Evolutionary conservation across 305 asterid species (phyloP).

Genomic region (Rubia balearica): DNA sequence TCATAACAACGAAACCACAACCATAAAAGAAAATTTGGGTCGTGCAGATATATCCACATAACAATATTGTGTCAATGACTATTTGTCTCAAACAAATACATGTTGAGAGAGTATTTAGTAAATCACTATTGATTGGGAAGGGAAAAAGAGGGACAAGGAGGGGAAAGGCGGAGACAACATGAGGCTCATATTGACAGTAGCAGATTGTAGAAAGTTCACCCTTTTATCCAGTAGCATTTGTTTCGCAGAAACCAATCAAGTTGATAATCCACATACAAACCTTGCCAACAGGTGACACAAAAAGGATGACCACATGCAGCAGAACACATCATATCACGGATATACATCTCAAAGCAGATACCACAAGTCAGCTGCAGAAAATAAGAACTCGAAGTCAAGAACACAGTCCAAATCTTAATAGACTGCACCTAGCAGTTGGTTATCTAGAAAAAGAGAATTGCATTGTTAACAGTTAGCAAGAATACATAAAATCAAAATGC

Average conservation of each 20-base stretch:
- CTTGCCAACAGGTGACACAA: slow-evolving; percentile 83
- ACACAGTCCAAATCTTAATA: neutral
- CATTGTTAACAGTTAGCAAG: neutral
- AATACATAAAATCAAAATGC: neutral
- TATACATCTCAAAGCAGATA: slow-evolving; percentile 79
- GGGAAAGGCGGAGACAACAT: neutral
- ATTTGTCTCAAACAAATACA: neutral
- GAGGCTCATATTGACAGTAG: neutral
- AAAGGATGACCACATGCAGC: slow-evolving; percentile 94
- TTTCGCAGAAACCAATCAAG: slow-evolving; percentile 3
- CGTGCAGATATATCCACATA: neutral
- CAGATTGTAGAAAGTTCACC: neutral
- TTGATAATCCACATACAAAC: slow-evolving; percentile 27
- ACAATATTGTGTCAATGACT: neutral
- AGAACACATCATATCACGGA: slow-evolving; percentile 49
- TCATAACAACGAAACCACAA: neutral
- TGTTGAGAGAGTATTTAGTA: neutral
- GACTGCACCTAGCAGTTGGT: neutral
- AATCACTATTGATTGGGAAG: neutral
- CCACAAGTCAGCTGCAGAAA: slow-evolving; percentile 84
- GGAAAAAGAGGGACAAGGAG: neutral
- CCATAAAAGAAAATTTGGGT: neutral
- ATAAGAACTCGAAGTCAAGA: neutral
- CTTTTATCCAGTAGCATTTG: neutral
- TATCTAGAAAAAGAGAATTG: neutral